Percentiles rank a stretch among this genome's conserved stretches.
Conservation (phyloP, 148 eudicot genomes). For the Silene uniflora region DNA sequence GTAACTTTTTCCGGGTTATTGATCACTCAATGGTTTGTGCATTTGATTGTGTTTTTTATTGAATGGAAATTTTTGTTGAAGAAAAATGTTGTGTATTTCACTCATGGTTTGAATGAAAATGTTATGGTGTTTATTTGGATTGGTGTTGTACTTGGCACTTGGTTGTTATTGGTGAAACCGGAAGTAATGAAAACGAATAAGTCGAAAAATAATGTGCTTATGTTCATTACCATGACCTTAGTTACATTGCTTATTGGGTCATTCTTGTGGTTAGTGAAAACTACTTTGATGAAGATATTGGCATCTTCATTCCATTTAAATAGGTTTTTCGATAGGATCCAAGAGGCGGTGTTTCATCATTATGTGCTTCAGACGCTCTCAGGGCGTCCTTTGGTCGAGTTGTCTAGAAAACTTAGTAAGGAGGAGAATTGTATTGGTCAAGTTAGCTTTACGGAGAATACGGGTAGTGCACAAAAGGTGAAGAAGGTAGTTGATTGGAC, state of each 20-base stretch:
- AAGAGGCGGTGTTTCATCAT: constrained; percentile 74
- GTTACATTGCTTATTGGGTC: constrained; percentile 60
- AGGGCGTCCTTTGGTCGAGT: constrained; percentile 53
- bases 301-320: constrained; percentile 79
- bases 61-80: constrained; percentile 63
- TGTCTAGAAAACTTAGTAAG: constrained; percentile 27
- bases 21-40: constrained; percentile 59
- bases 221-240: constrained; percentile 51
- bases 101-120: constrained; percentile 66
- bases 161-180: constrained; percentile 47
- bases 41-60: constrained; percentile 56
- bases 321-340: constrained; percentile 74
- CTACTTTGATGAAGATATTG: constrained; percentile 59
- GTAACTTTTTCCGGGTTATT: constrained; percentile 70
- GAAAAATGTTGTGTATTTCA: constrained; percentile 75
- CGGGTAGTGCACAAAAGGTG: constrained; percentile 27
- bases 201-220: constrained; percentile 24
- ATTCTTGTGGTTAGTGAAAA: constrained; percentile 65
- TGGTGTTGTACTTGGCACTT: constrained; percentile 57
- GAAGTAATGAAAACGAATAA: constrained; percentile 21
- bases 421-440: constrained; percentile 33
- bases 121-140: constrained; percentile 70
- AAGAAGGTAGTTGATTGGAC: constrained; percentile 57
- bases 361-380: constrained; percentile 65
- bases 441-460: constrained; percentile 41